phyloP scores from a whole-genome alignment of 345 rosid species.

The Pistacia vera region DNA sequence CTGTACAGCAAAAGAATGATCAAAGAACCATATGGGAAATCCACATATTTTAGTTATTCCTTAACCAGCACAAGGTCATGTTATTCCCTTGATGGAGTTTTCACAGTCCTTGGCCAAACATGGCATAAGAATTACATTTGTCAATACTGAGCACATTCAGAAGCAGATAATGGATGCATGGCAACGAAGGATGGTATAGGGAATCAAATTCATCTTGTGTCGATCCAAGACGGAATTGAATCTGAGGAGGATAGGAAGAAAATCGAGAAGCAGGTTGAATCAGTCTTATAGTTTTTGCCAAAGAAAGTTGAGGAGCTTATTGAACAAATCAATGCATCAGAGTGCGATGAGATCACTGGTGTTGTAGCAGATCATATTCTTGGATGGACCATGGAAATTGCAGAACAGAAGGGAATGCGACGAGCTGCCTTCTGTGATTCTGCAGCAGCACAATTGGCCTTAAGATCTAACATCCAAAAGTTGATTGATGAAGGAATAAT shows the following conservation, averaged over 20 bases:
- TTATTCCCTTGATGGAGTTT: background rate
- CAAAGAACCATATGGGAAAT: background rate
- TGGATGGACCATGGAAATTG: conserved; percentile 16
- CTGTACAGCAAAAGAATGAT: background rate
- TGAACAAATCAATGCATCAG: background rate
- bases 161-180: background rate
- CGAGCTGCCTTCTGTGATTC: conserved; percentile 6
- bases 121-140: conserved; percentile 7
- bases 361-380: conserved; percentile 15
- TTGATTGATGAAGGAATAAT: conserved; percentile 19
- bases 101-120: background rate
- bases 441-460: background rate
- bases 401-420: background rate
- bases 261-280: background rate
- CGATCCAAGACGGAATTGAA: background rate
- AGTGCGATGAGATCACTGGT: conserved; percentile 4
- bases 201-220: background rate
- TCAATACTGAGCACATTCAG: background rate
- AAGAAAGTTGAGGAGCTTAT: conserved; percentile 4
- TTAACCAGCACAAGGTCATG: conserved; percentile 3
- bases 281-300: background rate
- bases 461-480: background rate
- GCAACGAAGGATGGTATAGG: background rate
- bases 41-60: conserved; percentile 9
- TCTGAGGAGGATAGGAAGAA: background rate